Base-by-base conservation (phyloP, 1,139 yeast genomes). In the Suhomyces taliae region DNA sequence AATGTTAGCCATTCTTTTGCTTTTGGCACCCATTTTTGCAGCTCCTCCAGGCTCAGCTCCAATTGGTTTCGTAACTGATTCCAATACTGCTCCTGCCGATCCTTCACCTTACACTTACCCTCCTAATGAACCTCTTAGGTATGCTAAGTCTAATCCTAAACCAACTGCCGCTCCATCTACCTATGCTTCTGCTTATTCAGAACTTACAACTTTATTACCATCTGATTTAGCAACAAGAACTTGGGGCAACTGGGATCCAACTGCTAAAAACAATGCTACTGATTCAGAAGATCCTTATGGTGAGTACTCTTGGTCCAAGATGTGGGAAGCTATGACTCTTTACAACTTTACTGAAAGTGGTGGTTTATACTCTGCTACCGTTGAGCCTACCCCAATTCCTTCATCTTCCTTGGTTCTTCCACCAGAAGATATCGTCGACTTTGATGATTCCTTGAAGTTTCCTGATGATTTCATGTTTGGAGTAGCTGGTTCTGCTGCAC, bases 401-500 rank as follows among this genome's bases (percentile, higher is more conserved):
- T 47, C 58, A 8, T 56, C 53, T 14, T 43, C 51, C 6, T 49
- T 63, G 52, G 53, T 58, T 24, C 43, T 55, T 43, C 61, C 63
- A 8, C 64, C 66, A 15, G 49, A 50, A 15, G 61, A 58, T 41
- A 45, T 56, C 8, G 60, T 57, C 39, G 15, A 29, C 3, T 60
- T 58, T 40, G 58, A 52, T 35, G 49, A 52, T 29, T 43, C 51
- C 9, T 51, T 56, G 45, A 55, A 51, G 33, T 61, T 59, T 40
- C 64, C 66, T 3, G 39, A 41, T 19, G 60, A 49, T 29, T 61
- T 62, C 43, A 38, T 59, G 12, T 55, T 60, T 35, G 66, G 66
- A 5, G 65, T 60, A 12, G 65, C 66, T 6, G 65, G 64, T 5
- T 56, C 60, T n/a, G 66, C 66, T 8, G 56, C 56, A 42, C 74